These are phyloP conservation scores for Pichia gijzeniarum DNA, from an alignment of 805 yeast species.

Conservation along the genomic window DNA sequence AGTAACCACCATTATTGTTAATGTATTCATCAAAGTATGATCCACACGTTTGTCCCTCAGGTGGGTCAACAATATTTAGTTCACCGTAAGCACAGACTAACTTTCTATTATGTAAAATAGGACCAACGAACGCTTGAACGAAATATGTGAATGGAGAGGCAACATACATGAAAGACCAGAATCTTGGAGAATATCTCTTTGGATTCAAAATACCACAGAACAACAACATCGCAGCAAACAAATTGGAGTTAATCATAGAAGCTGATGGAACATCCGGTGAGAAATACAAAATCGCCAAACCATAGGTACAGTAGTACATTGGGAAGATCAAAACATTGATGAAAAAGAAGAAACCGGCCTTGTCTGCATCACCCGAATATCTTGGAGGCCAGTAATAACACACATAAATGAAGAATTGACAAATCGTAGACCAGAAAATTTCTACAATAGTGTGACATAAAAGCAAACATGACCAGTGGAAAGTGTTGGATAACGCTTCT, in stretches of 20 bases:
- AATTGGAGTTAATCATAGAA: conserved; percentile 48
- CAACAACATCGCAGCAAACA: conserved; percentile 50
- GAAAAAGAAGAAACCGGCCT: conserved; percentile 44
- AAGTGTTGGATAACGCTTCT: conserved; percentile 65
- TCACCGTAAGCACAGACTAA: conserved; percentile 47
- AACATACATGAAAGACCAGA: conserved; percentile 59
- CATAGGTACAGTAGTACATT: conserved; percentile 43
- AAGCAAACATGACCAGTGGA: conserved; percentile 61
- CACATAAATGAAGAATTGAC: conserved; percentile 42
- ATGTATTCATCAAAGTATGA: conserved; percentile 40
- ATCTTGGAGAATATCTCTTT: conserved; percentile 49
- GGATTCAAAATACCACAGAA: conserved; percentile 71
- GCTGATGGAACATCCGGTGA: conserved; percentile 66
- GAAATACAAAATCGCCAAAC: conserved; percentile 47
- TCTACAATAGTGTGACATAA: conserved; percentile 52
- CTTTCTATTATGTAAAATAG: conserved; percentile 41
- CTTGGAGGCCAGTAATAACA: conserved; percentile 34
- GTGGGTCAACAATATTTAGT: conserved; percentile 45
- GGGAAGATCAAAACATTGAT: conserved; percentile 34
- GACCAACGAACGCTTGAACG: conserved; percentile 46
- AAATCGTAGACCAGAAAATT: conserved; percentile 49
- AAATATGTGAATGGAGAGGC: conserved; percentile 69
- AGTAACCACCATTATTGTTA: conserved; percentile 45
- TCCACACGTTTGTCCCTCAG: conserved; percentile 59
- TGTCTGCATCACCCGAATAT: conserved; percentile 30